These are phyloP conservation scores for Euphrasia arctica DNA, from an alignment of 305 asterid species.

Conservation along the genomic window DNA sequence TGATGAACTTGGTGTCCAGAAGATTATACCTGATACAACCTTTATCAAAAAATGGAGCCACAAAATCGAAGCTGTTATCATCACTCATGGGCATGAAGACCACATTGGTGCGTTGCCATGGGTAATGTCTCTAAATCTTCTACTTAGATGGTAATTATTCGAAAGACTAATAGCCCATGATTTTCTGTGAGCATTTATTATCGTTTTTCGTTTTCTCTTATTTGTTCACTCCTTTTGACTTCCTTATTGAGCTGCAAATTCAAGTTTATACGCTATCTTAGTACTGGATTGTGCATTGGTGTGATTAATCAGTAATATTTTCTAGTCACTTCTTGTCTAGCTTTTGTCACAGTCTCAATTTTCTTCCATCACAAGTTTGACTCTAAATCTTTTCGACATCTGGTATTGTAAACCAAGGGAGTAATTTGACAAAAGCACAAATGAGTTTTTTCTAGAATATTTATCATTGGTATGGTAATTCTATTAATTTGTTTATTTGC, in stretches of 20 bases:
- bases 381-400: neutral
- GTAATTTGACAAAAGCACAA: constrained; percentile 1
- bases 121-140: constrained; percentile 76
- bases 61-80: constrained; percentile 97
- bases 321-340: constrained; percentile 10
- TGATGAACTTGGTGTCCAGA: constrained; percentile 96
- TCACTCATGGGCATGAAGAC: constrained; percentile 99
- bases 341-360: neutral
- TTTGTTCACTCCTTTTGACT: neutral
- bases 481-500: neutral
- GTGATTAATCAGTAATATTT: neutral
- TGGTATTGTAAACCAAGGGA: neutral
- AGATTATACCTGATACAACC: constrained; percentile 95
- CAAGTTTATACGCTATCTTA: neutral
- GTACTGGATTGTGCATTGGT: constrained; percentile 1
- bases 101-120: constrained; percentile 99
- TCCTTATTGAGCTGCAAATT: constrained; percentile 7
- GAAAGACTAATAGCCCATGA: neutral
- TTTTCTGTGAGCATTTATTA: neutral
- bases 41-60: constrained; percentile 97
- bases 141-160: constrained; percentile 24
- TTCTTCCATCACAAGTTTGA: neutral
- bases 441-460: neutral
- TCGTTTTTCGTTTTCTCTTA: neutral
- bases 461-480: neutral